Evolutionary conservation across 371 early-diverging fungal genomes (phyloP), one percentile per base, ranked within the genome.

Genomic region (Globomyces sp.): DNA sequence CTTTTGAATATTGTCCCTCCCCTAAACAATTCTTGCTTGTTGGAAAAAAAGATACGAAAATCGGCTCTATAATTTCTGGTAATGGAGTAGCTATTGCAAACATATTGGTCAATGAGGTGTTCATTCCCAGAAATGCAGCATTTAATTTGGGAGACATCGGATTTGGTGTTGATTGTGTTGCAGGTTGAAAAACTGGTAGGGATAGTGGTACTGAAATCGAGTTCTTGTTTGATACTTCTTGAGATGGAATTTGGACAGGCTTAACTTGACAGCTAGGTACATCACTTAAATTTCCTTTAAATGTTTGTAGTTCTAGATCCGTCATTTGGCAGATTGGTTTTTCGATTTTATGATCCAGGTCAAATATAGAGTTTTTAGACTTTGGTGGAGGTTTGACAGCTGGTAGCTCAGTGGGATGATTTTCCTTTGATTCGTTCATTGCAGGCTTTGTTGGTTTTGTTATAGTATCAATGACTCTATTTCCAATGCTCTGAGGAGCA

Each of bases 1-100:
- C 88, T 44, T 74, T 71, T 1, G 85, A 78, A 60, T 84, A 82
- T 5, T 83, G 71, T 9, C 88, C 88, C 46, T 85, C 77, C 13
- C 88, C 88, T 1, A 87, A 74, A 45, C 84, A 73, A 65, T 82
- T 79, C 24, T 65, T 64, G 44, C 66, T 68, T 40, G 74, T 78
- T 4, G 81, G 82, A 4, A 85, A 72, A 62, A 80, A 74, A 39
- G 60, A 71, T 3, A 86, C 66, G 10, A 74, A 66, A 59, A 83
- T 75, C 8, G 45, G 44, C 50, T 49, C 5, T 3, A 41, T 68
- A 40, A 62, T 72, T 73, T 57, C 53, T 70, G 47, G 52, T 55
- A 43, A 69, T 61, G 34, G 71, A 66, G 43, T 72, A 59, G 46
- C 61, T 65, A 43, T 69, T 41, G 51, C 52, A 46, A 58, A 24